Percentiles rank a stretch among this genome's conserved stretches.
Evolutionary conservation across 371 early-diverging fungal species (phyloP).

Genomic region (Mortierella sp.): DNA sequence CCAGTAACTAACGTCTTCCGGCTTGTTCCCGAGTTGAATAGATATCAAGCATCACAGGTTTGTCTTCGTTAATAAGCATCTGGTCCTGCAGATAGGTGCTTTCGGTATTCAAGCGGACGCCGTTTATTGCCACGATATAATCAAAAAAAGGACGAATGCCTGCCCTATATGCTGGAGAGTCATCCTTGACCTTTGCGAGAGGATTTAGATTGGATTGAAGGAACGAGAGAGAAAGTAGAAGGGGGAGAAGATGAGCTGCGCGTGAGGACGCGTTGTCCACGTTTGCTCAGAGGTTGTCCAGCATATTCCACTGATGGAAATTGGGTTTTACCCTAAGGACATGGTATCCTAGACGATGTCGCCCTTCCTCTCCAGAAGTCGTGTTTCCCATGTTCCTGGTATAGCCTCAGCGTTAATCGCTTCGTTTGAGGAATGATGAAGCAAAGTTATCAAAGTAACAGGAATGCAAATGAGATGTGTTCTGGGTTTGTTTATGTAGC

Average conservation of each 20-base stretch:
- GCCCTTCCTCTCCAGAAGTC: conserved; percentile 50
- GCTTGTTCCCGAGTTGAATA: conserved; percentile 78
- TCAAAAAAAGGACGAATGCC: conserved; percentile 85
- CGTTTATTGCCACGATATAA: conserved; percentile 78
- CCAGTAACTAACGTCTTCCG: conserved; percentile 63
- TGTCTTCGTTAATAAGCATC: conserved; percentile 65
- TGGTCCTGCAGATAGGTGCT: conserved; percentile 62
- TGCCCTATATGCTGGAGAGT: conserved; percentile 77
- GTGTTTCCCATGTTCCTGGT: conserved; percentile 56
- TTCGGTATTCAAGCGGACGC: conserved; percentile 67
- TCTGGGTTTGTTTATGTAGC: conserved; percentile 3
- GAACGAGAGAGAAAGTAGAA: background rate
- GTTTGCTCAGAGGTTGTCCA: background rate
- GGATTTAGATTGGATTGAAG: background rate
- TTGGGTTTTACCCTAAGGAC: conserved; percentile 60
- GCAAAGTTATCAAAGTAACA: background rate
- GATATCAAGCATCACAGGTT: conserved; percentile 69
- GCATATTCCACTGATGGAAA: background rate
- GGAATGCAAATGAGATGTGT: background rate
- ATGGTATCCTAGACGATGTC: conserved; percentile 63
- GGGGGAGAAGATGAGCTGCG: background rate
- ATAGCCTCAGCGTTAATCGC: background rate
- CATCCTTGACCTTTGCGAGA: conserved; percentile 67
- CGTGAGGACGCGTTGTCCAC: conserved; percentile 9
- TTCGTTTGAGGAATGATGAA: conserved; percentile 1